Percentiles rank a stretch among this genome's conserved stretches.
Conservation (phyloP, 768 basidiomycete genomes). For the Tephrocybe rancida region DNA sequence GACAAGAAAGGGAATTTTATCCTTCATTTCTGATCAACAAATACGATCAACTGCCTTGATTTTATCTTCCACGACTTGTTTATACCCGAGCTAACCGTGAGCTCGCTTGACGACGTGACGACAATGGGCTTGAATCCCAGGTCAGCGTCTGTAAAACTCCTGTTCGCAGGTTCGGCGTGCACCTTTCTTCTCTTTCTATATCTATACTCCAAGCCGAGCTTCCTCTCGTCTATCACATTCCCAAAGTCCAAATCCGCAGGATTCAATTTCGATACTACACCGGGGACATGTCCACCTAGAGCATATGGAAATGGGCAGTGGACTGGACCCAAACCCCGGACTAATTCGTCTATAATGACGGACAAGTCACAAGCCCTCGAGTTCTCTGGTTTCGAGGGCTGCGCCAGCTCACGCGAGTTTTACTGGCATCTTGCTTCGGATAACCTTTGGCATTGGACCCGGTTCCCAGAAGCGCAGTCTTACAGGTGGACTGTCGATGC, state of each 20-base stretch:
- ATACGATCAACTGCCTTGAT: neutral
- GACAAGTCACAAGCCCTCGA: constrained; percentile 43
- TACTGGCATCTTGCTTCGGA: constrained; percentile 66
- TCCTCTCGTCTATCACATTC: constrained; percentile 8
- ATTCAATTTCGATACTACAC: constrained; percentile 10
- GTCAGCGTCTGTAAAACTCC: constrained; percentile 19
- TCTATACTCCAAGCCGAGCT: constrained; percentile 19
- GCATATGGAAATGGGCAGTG: constrained; percentile 41
- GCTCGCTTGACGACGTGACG: neutral
- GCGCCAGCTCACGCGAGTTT: constrained; percentile 63
- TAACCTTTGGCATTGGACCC: constrained; percentile 44
- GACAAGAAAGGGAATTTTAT: neutral
- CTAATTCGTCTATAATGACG: constrained; percentile 36
- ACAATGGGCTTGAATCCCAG: constrained; percentile 21
- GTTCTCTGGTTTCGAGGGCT: constrained; percentile 62
- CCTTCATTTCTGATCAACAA: neutral
- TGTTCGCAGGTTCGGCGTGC: constrained; percentile 20
- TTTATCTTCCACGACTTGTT: neutral
- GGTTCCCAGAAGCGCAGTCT: constrained; percentile 54
- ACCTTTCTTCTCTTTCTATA: constrained; percentile 26
- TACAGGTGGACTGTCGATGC: constrained; percentile 57
- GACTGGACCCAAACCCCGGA: constrained; percentile 33
- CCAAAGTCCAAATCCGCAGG: constrained; percentile 1
- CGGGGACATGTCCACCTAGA: constrained; percentile 29
- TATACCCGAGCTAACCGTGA: neutral